phyloP scores from a whole-genome alignment of 768 basidiomycete genomes.

The Hygrocybe punicea region DNA sequence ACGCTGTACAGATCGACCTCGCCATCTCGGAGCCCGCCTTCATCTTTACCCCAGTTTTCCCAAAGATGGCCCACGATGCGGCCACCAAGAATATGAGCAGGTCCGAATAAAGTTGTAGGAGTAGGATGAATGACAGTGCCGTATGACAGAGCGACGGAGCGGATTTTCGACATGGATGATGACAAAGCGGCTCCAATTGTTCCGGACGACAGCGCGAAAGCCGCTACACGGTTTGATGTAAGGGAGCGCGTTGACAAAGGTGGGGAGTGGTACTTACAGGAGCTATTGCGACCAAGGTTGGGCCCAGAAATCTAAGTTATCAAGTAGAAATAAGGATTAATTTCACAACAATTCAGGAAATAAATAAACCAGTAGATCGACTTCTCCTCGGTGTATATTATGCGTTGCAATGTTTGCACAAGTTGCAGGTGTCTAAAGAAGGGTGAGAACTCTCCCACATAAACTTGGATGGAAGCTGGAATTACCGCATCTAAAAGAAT shows the following conservation, averaged over 20 bases:
- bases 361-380: constrained; percentile 78
- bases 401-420: constrained; percentile 89
- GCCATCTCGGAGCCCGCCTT: constrained; percentile 50
- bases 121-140: constrained; percentile 73
- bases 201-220: constrained; percentile 86
- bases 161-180: constrained; percentile 62
- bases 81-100: constrained; percentile 68
- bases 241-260: neutral
- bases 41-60: constrained; percentile 80
- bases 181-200: constrained; percentile 91
- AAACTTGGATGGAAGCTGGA: constrained; percentile 6
- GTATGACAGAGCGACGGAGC: constrained; percentile 86
- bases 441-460: constrained; percentile 7
- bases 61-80: constrained; percentile 73
- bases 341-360: constrained; percentile 9
- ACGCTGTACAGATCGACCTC: constrained; percentile 83
- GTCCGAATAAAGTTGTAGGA: constrained; percentile 53
- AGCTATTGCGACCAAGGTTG: constrained; percentile 81
- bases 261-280: constrained; percentile 45
- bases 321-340: neutral
- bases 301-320: constrained; percentile 73
- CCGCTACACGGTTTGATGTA: constrained; percentile 44
- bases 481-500: constrained; percentile 81
- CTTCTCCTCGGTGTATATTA: constrained; percentile 78
- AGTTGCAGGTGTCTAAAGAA: constrained; percentile 77